Conservation (phyloP, 805 yeast species). For the Cyberlindnera xylosilytica region DNA sequence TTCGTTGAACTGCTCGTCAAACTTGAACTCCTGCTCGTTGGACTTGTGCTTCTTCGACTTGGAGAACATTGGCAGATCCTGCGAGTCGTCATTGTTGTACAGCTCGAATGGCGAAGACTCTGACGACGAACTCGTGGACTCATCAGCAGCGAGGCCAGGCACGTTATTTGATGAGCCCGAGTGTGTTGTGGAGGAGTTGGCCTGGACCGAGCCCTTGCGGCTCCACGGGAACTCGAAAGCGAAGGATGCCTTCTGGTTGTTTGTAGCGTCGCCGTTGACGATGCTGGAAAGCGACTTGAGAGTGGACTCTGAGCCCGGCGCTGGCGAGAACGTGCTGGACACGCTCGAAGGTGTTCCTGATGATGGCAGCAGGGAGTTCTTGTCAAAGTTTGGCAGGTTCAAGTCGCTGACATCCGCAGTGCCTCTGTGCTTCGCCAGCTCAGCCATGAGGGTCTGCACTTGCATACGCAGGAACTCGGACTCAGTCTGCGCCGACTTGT, state of each 20-base stretch:
- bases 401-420: constrained; percentile 26
- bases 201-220: constrained; percentile 21
- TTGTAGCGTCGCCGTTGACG: constrained; percentile 4
- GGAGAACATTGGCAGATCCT: constrained; percentile 22
- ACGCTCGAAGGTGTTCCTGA: constrained; percentile 4
- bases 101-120: constrained; percentile 30
- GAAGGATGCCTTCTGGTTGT: constrained; percentile 27
- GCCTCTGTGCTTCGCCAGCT: constrained; percentile 60
- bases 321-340: constrained; percentile 20
- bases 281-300: constrained; percentile 7
- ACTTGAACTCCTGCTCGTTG: constrained; percentile 31
- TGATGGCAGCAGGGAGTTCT: too few species aligned
- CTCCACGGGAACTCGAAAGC: constrained; percentile 58
- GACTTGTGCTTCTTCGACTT: constrained; percentile 8
- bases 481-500: constrained; percentile 65
- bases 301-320: constrained; percentile 13
- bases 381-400: constrained; percentile 22
- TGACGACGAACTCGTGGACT: constrained; percentile 26
- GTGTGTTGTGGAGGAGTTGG: constrained; percentile 3
- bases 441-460: constrained; percentile 68
- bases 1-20: constrained; percentile 55
- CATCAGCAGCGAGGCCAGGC: constrained; percentile 28
- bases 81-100: constrained; percentile 23
- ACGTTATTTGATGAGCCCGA: constrained; percentile 10
- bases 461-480: constrained; percentile 72